Conservation (phyloP, 257 asterid species). For the Paraleonurus japonicus region DNA sequence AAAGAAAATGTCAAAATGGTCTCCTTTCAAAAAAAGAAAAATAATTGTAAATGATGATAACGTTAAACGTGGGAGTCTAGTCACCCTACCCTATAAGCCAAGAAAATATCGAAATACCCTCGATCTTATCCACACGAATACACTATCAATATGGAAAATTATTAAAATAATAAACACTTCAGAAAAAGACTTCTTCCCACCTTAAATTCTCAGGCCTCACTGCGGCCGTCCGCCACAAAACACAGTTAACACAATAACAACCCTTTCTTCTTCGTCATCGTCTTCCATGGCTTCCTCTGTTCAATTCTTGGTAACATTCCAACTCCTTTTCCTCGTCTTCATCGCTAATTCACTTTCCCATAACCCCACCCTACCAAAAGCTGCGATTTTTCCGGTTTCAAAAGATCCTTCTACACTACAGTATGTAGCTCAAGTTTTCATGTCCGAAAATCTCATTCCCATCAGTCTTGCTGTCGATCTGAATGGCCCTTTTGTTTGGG, state of each 20-base stretch:
- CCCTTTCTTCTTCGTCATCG: neutral
- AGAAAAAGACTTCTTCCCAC: constrained; percentile 11
- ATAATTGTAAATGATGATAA: neutral
- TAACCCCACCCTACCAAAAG: constrained; percentile 59
- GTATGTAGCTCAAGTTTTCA: constrained; percentile 47
- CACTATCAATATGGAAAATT: neutral
- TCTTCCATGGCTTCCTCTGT: constrained; percentile 36
- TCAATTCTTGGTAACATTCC: constrained; percentile 24
- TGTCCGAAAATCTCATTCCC: constrained; percentile 38
- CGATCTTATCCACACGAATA: constrained; percentile 37
- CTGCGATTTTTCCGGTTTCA: constrained; percentile 46
- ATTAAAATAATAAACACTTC: neutral
- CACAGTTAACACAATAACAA: neutral
- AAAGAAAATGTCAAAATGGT: neutral
- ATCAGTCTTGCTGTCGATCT: constrained; percentile 57
- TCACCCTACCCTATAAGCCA: constrained; percentile 22
- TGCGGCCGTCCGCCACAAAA: constrained; percentile 54
- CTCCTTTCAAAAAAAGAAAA: neutral
- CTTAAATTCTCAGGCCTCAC: constrained; percentile 33
- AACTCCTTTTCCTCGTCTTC: constrained; percentile 25
- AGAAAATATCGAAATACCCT: neutral
- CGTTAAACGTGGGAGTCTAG: constrained; percentile 30
- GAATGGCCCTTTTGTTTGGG: constrained; percentile 56
- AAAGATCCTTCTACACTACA: constrained; percentile 63
- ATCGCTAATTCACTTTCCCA: constrained; percentile 31